phyloP scores from a whole-genome alignment of 805 yeast genomes.

The Lipomyces lipofer region DNA sequence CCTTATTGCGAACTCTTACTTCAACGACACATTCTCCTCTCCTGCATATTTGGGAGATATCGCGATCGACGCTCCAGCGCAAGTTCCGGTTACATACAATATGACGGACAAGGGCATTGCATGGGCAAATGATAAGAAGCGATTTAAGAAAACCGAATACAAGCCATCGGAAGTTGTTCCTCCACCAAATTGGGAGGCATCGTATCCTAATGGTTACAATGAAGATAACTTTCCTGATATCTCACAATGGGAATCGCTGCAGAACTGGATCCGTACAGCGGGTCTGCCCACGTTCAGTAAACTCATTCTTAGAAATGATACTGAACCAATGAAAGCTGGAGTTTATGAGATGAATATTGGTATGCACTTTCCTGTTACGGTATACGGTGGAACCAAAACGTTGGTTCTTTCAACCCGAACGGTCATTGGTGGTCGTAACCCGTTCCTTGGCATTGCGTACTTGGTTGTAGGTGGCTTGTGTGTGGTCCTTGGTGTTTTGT shows the following conservation, averaged over 20 bases:
- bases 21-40: constrained; percentile 73
- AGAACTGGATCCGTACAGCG: constrained; percentile 98
- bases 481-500: constrained; percentile 67
- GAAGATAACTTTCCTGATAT: constrained; percentile 75
- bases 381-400: constrained; percentile 87
- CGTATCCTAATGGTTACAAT: constrained; percentile 87
- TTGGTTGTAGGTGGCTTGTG: constrained; percentile 79
- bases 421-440: constrained; percentile 83
- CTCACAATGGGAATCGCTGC: constrained; percentile 75
- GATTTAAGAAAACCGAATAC: constrained; percentile 74
- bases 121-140: constrained; percentile 75
- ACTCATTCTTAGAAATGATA: constrained; percentile 71
- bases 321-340: constrained; percentile 58
- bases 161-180: constrained; percentile 74
- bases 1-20: constrained; percentile 84
- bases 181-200: constrained; percentile 86
- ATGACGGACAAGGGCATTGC: constrained; percentile 67
- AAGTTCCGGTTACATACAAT: constrained; percentile 39
- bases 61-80: constrained; percentile 39
- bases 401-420: constrained; percentile 78
- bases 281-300: constrained; percentile 89
- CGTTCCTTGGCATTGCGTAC: constrained; percentile 81
- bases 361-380: constrained; percentile 72
- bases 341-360: constrained; percentile 67
- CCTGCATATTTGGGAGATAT: constrained; percentile 43